These are phyloP conservation scores for sorghum (Sorghum bicolor) DNA, from an alignment of 176 grass and related monocot genomes.

Conservation along the genomic window DNA sequence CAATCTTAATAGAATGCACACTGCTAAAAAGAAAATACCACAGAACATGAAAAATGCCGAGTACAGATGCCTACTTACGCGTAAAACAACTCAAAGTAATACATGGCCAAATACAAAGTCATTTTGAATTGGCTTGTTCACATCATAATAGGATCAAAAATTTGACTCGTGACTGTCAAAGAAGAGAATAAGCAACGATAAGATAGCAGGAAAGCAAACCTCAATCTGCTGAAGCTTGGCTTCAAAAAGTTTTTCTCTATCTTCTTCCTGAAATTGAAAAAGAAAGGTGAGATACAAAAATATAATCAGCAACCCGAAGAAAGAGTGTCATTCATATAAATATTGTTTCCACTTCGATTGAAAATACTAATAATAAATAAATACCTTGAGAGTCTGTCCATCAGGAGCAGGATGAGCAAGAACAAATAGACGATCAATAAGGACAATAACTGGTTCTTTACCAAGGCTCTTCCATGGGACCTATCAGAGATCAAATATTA, in stretches of 20 bases:
- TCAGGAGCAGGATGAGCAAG: constrained; percentile 90
- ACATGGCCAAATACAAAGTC: not conserved
- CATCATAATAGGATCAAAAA: constrained; percentile 4
- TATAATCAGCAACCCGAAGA: constrained; percentile 7
- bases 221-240: constrained; percentile 96
- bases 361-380: constrained; percentile 11
- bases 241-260: constrained; percentile 97
- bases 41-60: not conserved
- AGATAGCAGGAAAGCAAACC: constrained; percentile 52
- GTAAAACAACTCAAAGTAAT: constrained; percentile 6
- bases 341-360: constrained; percentile 9
- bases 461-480: constrained; percentile 97
- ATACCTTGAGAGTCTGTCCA: constrained; percentile 78
- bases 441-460: constrained; percentile 96
- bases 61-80: not conserved
- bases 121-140: constrained; percentile 23
- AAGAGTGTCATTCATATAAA: constrained; percentile 7
- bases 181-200: constrained; percentile 5
- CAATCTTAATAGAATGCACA: not conserved
- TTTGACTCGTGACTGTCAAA: not conserved
- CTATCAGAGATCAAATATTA: constrained; percentile 49
- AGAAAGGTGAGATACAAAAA: constrained; percentile 1
- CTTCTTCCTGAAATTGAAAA: constrained; percentile 72
- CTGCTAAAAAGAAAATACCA: not conserved
- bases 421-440: constrained; percentile 88